These are phyloP conservation scores for Phytophthora pisi DNA, from an alignment of 352 stramenopile genomes.

Conservation along the genomic window DNA sequence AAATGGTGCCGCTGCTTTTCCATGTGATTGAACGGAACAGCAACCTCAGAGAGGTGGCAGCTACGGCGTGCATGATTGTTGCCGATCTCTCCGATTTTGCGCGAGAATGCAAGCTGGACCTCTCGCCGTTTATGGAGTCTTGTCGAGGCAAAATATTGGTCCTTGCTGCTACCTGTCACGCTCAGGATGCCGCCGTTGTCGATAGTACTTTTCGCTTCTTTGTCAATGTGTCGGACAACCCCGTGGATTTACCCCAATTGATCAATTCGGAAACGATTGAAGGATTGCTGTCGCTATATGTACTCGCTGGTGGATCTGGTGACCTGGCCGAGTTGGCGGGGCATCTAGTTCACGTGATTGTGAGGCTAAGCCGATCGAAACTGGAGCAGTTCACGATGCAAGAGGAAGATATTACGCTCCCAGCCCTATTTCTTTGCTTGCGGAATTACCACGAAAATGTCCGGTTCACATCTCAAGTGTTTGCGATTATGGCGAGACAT, in stretches of 20 bases:
- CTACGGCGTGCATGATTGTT: slow-evolving; percentile 64
- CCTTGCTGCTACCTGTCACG: slow-evolving; percentile 38
- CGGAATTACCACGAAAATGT: slow-evolving; percentile 51
- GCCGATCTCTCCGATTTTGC: slow-evolving; percentile 74
- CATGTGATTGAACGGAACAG: slow-evolving; percentile 60
- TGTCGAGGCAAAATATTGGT: slow-evolving; percentile 57
- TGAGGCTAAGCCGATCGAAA: slow-evolving; percentile 40
- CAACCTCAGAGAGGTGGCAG: slow-evolving; percentile 53
- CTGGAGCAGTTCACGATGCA: slow-evolving; percentile 53
- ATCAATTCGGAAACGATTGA: slow-evolving; percentile 65
- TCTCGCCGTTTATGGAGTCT: slow-evolving; percentile 50
- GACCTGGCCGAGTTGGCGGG: slow-evolving; percentile 41
- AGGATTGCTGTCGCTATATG: slow-evolving; percentile 63
- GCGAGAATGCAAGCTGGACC: slow-evolving; percentile 54
- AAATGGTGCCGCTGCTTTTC: slow-evolving; percentile 57
- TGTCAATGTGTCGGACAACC: slow-evolving; percentile 55
- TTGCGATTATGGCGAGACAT: slow-evolving; percentile 60
- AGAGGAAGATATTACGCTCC: slow-evolving; percentile 57
- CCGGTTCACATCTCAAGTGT: slow-evolving; percentile 58
- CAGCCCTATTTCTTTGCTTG: slow-evolving; percentile 72
- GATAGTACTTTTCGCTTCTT: slow-evolving; percentile 62
- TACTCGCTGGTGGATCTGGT: slow-evolving; percentile 36
- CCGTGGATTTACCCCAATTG: slow-evolving; percentile 49
- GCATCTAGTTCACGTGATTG: slow-evolving; percentile 55
- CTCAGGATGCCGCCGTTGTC: slow-evolving; percentile 39